Base-by-base conservation (phyloP, 2,329 filamentous ascomycete genomes). In the Delphinella strobiligena region DNA sequence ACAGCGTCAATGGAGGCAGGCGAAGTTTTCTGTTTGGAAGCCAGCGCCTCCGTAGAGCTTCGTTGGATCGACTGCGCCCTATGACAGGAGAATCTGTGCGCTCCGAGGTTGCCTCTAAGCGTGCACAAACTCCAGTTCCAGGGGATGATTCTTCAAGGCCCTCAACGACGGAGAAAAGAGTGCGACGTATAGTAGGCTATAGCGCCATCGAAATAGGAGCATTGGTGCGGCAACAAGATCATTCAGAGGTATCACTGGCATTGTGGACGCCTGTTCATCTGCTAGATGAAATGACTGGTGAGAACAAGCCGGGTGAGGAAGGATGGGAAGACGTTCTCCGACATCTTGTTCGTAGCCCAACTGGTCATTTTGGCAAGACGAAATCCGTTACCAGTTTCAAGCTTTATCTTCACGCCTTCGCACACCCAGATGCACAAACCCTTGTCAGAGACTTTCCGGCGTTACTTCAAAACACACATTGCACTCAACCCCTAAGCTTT, bases 401-500 rank as follows among this genome's bases (percentile, higher is more conserved):
- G 48, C 66, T 95, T 1, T 81, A 84, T 44, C 64, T 95, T 11
- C 82, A 80, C 49, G 72, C 82, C 1, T 95, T 95, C 57, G 72
- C 77, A 27, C 74, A 82, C 50, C 68, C 75, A 1, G 86, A 96
- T 51, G 78, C 86, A 1, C 86, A 93, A 48, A 68, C 65, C 0
- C 71, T 98, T 31, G 82, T 96, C 54, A 85, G 82, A 53, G 78
- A 81, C 35, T 94, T 86, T 3, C 91, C 91, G 0, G 96, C 89
- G 0, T 64, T 93, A 11, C 74, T 98, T 11, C 81, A 93, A 37
- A 80, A 82, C 37, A 75, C 96, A 44, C 71, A 72, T 42, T 82
- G 82, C 58, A 93, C 88, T 1, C 81, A 72, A 51, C 91, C 91
- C 57, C 88, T 96, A 59, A 91, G 88, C 2, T 96, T 98, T 57